Evolutionary conservation across 805 yeast species (phyloP), one percentile per base, ranked within the genome.

Genomic region (Maudiozyma turicensis): DNA sequence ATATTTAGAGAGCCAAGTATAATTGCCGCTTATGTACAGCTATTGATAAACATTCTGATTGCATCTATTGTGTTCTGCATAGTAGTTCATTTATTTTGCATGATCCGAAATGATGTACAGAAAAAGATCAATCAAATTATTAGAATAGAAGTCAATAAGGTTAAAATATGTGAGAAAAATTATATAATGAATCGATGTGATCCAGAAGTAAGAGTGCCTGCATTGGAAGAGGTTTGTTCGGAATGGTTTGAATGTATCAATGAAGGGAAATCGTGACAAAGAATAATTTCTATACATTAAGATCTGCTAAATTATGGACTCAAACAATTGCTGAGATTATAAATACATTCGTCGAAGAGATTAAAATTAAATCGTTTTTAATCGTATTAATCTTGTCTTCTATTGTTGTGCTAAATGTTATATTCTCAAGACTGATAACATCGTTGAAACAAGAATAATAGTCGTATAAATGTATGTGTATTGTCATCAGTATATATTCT

Each of bases 261-360:
- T 11, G 34, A 47, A 42, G 48, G 32, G 11, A 38, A 32, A 14
- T 29, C 11, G 29, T 29, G 26, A 40, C 43, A 28, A 53, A 90
- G 95, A 8, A 74, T 76, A 3, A 66, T 65, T 9, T 31, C 8
- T 29, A 14, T 10, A 14, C 43, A 1, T 74, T 82, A 10, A 90
- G 86, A 3, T 75, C 80, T 45, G 85, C 91, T 1, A 74, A 74
- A 52, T 75, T 88, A 48, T 81, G 89, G 44, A 95, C 95, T 0
- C 89, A 83, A 60, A 82, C 91, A 0, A 74, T 87, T 56, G 95
- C 95, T 1, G 91, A 84, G 53, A 84, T 86, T 7, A 70, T 88
- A 43, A 85, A 88, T 65, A 80, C 89, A 1, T 87, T 87, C 58
- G 67, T 86, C 26, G 77, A 74, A 50, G 84, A 86, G 2, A 82